A percentile compares a stretch with the other conserved stretches of the same genome.
These are phyloP conservation scores for Fraxinus sp. DNA, from an alignment of 305 asterid species.

Conservation along the genomic window DNA sequence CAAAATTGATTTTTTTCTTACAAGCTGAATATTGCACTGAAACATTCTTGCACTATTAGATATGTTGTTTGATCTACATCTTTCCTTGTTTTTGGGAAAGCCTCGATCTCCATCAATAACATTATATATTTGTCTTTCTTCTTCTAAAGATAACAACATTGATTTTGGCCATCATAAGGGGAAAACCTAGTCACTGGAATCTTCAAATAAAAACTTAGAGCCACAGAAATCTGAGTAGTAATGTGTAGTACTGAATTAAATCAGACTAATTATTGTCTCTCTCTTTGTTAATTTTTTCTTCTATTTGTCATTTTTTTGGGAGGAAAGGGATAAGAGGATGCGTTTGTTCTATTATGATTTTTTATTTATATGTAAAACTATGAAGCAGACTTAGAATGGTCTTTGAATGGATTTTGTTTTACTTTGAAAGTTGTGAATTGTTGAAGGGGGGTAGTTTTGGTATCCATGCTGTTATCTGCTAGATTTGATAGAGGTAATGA, in stretches of 20 bases:
- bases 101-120: not conserved
- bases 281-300: not conserved
- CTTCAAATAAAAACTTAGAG: conserved; percentile 4
- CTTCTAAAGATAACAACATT: not conserved
- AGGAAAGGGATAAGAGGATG: not conserved
- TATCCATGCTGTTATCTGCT: not conserved
- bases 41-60: not conserved
- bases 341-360: not conserved
- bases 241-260: not conserved
- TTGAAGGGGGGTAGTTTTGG: not conserved
- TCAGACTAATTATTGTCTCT: not conserved
- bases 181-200: not conserved
- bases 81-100: not conserved
- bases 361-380: not conserved
- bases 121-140: not conserved
- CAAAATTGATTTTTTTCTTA: not conserved
- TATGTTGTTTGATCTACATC: not conserved
- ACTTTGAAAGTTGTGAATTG: not conserved
- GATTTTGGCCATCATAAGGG: not conserved
- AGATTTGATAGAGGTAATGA: not conserved
- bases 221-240: not conserved
- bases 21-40: not conserved
- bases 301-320: not conserved
- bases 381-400: not conserved
- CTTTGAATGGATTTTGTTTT: not conserved